Evolutionary conservation across 257 asterid genomes (phyloP), one percentile per base, ranked within the genome.

Genomic region (Solanum piurae): DNA sequence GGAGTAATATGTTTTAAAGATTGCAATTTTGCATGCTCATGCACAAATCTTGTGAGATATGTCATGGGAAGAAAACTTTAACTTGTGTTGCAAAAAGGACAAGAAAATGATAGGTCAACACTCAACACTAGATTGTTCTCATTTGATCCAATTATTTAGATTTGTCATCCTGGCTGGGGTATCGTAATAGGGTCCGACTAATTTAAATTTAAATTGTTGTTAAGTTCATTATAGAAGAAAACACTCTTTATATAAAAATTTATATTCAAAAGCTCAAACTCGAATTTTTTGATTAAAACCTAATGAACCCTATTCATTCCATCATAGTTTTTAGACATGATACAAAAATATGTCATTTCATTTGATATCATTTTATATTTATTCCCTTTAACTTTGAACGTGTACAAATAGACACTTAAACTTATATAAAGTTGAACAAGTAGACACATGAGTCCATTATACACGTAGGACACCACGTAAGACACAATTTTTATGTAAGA

Each of bases 261-360:
- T 12, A 33, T 29, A 11, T 7, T 20, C 38, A 29, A 68, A 7
- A 68, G 7, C 7, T 12, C 5, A 31, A 69, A 69, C 3, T 29
- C 12, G 0, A 16, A 14, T 0, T 3, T 0, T 3, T 69, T 29
- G 0, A 31, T 14, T 29, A 3, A 29, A 36, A 7, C n/a, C 3
- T 20, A 71, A 33, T 16, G 2, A 71, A 33, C 1, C 7, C 12
- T 33, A 33, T 16, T 20, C 25, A 55, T 55, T 7, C 4, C 25
- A 20, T 55, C 64, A 55, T 55, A 55, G 11, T 7, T 55, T 55
- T 55, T 55, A 20, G 25, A 55, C 4, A 52, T 52, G 6, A 52
- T 52, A 52, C 9, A 6, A 0, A 52, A 18, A 6, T 52, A 52
- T 52, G 9, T 18, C 10, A 0, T 18, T 52, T 52, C 6, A 52